These are phyloP conservation scores for Aspergillus campestris DNA, from an alignment of 495 filamentous ascomycete genomes.

Conservation along the genomic window DNA sequence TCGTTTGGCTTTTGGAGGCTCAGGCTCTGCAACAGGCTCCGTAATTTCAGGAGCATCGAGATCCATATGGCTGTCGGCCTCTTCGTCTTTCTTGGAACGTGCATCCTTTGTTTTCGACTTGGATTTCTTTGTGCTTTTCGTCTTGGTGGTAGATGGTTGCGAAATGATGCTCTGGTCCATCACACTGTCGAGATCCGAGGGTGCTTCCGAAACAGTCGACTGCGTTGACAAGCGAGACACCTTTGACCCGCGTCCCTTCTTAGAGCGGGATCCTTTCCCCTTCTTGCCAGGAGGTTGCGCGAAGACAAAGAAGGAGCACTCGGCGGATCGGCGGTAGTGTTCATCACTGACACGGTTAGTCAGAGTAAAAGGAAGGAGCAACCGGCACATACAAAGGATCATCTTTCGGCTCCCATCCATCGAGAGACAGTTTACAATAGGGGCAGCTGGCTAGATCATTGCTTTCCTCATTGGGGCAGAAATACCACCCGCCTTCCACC, in stretches of 20 bases:
- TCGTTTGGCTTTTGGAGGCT: constrained; percentile 34
- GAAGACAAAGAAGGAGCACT: constrained; percentile 74
- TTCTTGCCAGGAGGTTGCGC: constrained; percentile 33
- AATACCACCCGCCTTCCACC: constrained; percentile 87
- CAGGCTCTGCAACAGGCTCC: constrained; percentile 22
- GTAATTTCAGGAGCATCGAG: constrained; percentile 18
- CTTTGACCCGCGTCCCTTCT: constrained; percentile 58
- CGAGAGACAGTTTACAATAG: constrained; percentile 78
- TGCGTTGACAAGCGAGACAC: constrained; percentile 64
- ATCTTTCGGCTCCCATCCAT: constrained; percentile 89
- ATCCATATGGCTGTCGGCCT: constrained; percentile 34
- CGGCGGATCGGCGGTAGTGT: constrained; percentile 66
- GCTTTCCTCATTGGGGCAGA: constrained; percentile 70
- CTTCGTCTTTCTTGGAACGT: constrained; percentile 55
- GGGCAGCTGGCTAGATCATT: constrained; percentile 80
- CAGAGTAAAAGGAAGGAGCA: constrained; percentile 12
- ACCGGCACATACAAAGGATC: constrained; percentile 62
- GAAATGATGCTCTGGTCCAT: constrained; percentile 62
- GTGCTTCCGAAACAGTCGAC: constrained; percentile 51
- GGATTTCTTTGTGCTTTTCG: constrained; percentile 43
- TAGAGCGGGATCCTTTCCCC: constrained; percentile 34
- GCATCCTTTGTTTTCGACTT: constrained; percentile 30
- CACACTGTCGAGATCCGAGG: constrained; percentile 44
- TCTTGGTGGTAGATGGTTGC: constrained; percentile 36
- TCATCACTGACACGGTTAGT: constrained; percentile 57